Evolutionary conservation across 2,329 filamentous ascomycete species (phyloP), one percentile per base, ranked within the genome.

Genomic region (Sphaceloma murrayae): DNA sequence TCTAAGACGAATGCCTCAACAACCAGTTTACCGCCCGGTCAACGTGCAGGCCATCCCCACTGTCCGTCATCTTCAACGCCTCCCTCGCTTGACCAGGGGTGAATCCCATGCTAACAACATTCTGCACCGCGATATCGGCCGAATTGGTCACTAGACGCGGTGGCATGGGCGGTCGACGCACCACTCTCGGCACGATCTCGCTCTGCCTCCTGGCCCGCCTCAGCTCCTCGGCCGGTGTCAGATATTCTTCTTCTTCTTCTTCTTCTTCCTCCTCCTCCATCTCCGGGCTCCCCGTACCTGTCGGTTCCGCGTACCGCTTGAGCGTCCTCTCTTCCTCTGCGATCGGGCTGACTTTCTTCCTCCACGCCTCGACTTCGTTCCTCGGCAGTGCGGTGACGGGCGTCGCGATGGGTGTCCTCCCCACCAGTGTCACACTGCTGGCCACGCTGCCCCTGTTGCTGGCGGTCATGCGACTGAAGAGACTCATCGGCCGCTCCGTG

Each of bases 91-190:
- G 67, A 13, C 67, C 66, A 11, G 68, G 61, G 5, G 66, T 66
- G 51, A 80, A 80, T 0, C 77, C 77, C 57, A 80, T 73, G 26
- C 76, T 70, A 4, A 78, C 72, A 46, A 80, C 72, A 31, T 68
- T 63, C 34, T 66, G 61, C 13, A 80, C 69, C 0, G 77, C 77
- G 34, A 67, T 64, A 36, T 78, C 75, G 10, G 43, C 63, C 61
- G 27, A 55, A 48, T 43, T 56, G 54, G 14, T 48, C 50, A 38
- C 50, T 14, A 40, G 11, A 8, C 36, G 16, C 5, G 36, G 36
- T 16, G 43, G 36, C 24, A 45, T 30, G 8, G 43, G 26, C 22
- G 36, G 34, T 5, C 58, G 55, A 38, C 57, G 50, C 36, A 58
- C 30, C 36, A 57, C 19, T 4, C 36, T 22, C 46, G 31, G 51